These are phyloP conservation scores for Notholithocarpus densiflorus DNA, from an alignment of 306 rosid genomes.

Conservation along the genomic window DNA sequence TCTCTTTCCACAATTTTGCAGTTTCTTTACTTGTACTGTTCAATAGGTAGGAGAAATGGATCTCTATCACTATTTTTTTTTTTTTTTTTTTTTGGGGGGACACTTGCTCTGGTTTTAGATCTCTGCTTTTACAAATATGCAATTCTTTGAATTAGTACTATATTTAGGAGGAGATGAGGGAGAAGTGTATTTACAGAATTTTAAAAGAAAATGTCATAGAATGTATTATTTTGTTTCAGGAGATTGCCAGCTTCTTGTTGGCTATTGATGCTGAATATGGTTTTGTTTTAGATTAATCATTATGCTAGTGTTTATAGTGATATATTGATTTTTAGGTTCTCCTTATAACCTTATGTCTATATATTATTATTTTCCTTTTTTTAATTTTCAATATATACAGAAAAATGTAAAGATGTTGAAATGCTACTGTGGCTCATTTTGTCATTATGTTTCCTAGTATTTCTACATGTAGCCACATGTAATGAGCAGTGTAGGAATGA, in stretches of 20 bases:
- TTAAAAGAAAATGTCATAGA: constrained; percentile 15
- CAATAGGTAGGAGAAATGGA: constrained; percentile 39
- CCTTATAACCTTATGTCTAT: neutral
- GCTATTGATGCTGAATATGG: neutral
- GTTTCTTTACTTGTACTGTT: constrained; percentile 25
- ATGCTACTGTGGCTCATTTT: neutral
- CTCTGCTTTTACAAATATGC: neutral
- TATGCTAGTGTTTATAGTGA: neutral
- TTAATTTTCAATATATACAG: neutral
- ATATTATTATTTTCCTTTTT: neutral
- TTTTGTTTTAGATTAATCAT: neutral
- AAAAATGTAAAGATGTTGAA: neutral
- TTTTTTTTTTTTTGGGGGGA: neutral
- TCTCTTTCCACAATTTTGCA: constrained; percentile 36
- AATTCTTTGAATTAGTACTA: constrained; percentile 10
- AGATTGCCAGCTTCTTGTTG: neutral
- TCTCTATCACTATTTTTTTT: constrained; percentile 15
- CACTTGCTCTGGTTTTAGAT: constrained; percentile 6
- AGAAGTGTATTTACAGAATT: constrained; percentile 16
- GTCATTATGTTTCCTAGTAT: too few species aligned
- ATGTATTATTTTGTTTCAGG: constrained; percentile 1
- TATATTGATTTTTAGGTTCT: neutral
- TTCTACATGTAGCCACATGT: too few species aligned
- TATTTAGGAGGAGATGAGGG: constrained; percentile 24
- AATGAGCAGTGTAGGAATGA: too few species aligned